Percentiles rank a stretch among this genome's conserved stretches.
Evolutionary conservation across 139 green algal species (phyloP).

Genomic region (Haematococcus sp.): DNA sequence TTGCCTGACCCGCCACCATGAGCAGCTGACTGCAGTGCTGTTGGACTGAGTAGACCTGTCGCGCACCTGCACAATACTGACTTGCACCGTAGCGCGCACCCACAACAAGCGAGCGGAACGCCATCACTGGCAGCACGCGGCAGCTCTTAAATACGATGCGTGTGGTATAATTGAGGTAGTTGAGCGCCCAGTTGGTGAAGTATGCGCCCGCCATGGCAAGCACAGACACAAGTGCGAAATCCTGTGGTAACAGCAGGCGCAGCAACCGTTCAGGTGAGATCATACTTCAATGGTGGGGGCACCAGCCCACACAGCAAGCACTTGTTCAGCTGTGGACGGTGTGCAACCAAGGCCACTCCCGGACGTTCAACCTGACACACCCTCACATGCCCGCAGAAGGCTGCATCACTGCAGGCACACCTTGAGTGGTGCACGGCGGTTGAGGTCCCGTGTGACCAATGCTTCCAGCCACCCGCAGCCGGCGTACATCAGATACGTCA

Average conservation of each 20-base stretch:
- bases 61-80: background rate
- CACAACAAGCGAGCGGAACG: constrained; percentile 36
- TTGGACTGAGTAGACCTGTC: background rate
- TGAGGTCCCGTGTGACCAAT: constrained; percentile 22
- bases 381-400: too few relatives aligned
- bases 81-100: background rate
- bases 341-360: background rate
- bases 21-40: too few relatives aligned
- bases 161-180: constrained; percentile 71
- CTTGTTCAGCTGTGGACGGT: too few relatives aligned
- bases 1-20: too few relatives aligned
- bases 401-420: constrained; percentile 22
- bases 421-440: constrained; percentile 29
- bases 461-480: constrained; percentile 46
- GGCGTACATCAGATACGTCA: constrained; percentile 54
- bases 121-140: constrained; percentile 65
- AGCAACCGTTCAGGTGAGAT: too few relatives aligned
- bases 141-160: constrained; percentile 65
- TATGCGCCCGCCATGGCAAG: constrained; percentile 54
- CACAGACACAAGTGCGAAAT: constrained; percentile 48
- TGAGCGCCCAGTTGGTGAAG: constrained; percentile 66
- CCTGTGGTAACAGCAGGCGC: constrained; percentile 11
- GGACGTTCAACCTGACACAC: too few relatives aligned
- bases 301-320: too few relatives aligned
- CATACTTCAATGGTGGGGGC: too few relatives aligned